These are phyloP conservation scores for Elsinoe ampelina DNA, from an alignment of 2,329 filamentous ascomycete genomes.

Conservation along the genomic window DNA sequence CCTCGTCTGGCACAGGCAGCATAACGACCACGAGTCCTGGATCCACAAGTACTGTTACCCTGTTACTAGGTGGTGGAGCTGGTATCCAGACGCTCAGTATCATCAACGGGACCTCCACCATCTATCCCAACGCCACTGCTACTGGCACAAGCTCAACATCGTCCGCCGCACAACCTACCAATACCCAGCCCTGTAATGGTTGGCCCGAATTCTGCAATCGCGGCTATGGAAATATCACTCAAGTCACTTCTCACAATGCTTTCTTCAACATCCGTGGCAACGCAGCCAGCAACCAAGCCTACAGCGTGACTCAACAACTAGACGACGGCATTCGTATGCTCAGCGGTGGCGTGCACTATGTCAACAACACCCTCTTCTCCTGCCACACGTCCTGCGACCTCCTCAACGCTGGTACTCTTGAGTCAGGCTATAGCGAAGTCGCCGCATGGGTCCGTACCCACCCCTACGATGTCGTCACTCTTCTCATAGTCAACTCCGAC, in stretches of 20 bases:
- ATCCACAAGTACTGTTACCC: slow-evolving; percentile 15
- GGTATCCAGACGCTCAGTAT: slow-evolving; percentile 15
- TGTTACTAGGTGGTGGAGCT: slow-evolving; percentile 15
- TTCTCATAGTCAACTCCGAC: slow-evolving; percentile 77
- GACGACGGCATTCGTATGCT: slow-evolving; percentile 61
- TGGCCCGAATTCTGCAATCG: slow-evolving; percentile 61
- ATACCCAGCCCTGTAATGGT: slow-evolving; percentile 73
- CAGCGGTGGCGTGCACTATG: slow-evolving; percentile 46
- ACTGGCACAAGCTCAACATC: slow-evolving; percentile 28
- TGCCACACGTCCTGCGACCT: slow-evolving; percentile 80
- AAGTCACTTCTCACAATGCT: slow-evolving; percentile 71
- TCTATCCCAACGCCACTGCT: slow-evolving; percentile 35
- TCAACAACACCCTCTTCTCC: slow-evolving; percentile 57
- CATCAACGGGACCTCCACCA: slow-evolving; percentile 16
- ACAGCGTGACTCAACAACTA: slow-evolving; percentile 59
- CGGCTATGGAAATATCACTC: slow-evolving; percentile 72
- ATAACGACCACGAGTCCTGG: slow-evolving; percentile 16
- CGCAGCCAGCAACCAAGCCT: slow-evolving; percentile 64
- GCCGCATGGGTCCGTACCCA: slow-evolving; percentile 63
- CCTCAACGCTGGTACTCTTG: slow-evolving; percentile 70
- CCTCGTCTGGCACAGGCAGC: slow-evolving; percentile 9
- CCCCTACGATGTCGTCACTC: slow-evolving; percentile 79
- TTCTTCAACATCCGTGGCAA: slow-evolving; percentile 64
- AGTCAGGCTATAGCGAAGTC: slow-evolving; percentile 61
- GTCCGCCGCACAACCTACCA: slow-evolving; percentile 41